phyloP scores from a whole-genome alignment of 169 alveolate genomes.

The Pseudocohnilembus persalinus region DNA sequence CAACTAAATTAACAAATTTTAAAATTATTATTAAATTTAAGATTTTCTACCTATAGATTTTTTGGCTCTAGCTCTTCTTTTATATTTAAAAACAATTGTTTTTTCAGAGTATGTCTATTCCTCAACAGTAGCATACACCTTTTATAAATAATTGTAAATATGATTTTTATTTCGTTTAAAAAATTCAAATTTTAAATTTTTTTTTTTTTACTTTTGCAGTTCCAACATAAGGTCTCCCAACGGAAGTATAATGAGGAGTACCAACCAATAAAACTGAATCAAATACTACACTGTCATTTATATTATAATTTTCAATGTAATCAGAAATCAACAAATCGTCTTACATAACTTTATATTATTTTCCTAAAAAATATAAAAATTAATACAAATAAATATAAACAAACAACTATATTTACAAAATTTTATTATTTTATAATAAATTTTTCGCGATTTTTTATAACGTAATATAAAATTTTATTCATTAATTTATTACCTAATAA shows the following conservation, averaged over 20 bases:
- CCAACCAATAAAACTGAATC: conserved; percentile 64
- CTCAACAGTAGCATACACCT: conserved; percentile 63
- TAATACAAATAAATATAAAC: too few relatives aligned
- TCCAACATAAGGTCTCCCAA: conserved; percentile 67
- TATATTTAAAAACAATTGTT: conserved; percentile 55
- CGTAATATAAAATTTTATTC: conserved; percentile 50
- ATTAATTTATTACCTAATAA: conserved; percentile 56
- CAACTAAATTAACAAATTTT: too few relatives aligned
- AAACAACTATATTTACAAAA: too few relatives aligned
- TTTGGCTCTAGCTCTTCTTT: conserved; percentile 61
- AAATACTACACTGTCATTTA: conserved; percentile 53
- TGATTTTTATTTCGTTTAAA: background rate
- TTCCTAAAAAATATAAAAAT: conserved; percentile 33
- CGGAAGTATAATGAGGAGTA: conserved; percentile 57
- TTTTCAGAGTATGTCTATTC: conserved; percentile 59
- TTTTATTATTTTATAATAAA: conserved; percentile 24
- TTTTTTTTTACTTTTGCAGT: conserved; percentile 35
- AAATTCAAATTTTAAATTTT: background rate
- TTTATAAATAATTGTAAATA: background rate
- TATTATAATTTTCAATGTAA: conserved; percentile 44
- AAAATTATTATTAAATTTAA: background rate
- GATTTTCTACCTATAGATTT: conserved; percentile 10
- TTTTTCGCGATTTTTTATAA: conserved; percentile 39
- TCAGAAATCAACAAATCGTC: conserved; percentile 55
- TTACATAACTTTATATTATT: conserved; percentile 57